Evolutionary conservation across 2,329 filamentous ascomycete genomes (phyloP).

Genomic region (Elsinoe perseae): DNA sequence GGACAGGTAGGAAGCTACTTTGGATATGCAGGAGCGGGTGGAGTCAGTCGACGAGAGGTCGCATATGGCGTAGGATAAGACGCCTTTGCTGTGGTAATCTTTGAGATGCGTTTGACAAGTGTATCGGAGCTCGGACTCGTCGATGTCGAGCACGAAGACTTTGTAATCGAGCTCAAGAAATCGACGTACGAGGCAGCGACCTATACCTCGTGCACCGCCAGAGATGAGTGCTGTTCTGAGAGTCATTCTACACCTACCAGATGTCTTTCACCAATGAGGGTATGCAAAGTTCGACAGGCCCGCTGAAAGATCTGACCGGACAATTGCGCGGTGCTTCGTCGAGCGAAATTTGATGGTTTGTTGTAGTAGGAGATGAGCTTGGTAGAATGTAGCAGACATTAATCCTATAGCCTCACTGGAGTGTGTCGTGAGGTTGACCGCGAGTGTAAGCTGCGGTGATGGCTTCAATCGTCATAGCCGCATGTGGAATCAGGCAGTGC

Average conservation of each 20-base stretch:
- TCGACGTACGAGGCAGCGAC: constrained; percentile 28
- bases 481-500: neutral
- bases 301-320: no score
- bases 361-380: no score
- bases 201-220: constrained; percentile 31
- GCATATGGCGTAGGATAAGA: constrained; percentile 23
- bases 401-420: no score
- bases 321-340: neutral
- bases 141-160: constrained; percentile 35
- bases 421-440: neutral
- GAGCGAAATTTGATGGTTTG: neutral
- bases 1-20: constrained; percentile 29
- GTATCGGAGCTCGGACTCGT: constrained; percentile 32
- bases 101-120: constrained; percentile 27
- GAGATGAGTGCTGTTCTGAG: constrained; percentile 24
- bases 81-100: constrained; percentile 20
- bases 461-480: neutral
- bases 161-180: constrained; percentile 33
- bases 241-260: no score
- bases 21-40: constrained; percentile 26
- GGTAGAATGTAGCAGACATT: no score
- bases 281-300: neutral
- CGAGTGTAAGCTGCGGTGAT: neutral
- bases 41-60: constrained; percentile 29
- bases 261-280: no score